These are phyloP conservation scores for Clonostachys chloroleuca DNA, from an alignment of 2,329 filamentous ascomycete species.

Conservation along the genomic window DNA sequence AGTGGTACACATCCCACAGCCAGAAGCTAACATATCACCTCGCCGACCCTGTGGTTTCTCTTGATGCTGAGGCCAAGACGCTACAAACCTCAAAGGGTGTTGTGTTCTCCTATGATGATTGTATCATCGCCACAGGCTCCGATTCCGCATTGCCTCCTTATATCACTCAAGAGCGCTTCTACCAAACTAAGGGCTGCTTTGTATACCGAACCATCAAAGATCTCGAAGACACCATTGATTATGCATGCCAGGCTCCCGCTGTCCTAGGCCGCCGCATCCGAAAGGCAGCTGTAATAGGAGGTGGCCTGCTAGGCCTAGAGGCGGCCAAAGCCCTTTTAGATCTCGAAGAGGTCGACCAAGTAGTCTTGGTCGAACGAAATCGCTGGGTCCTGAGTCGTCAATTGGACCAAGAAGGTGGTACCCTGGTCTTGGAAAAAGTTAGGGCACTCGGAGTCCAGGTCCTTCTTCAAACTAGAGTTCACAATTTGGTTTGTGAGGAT, in stretches of 20 bases:
- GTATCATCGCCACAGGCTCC: conserved; percentile 83
- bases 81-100: conserved; percentile 60
- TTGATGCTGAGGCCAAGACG: conserved; percentile 58
- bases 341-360: conserved; percentile 65
- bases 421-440: conserved; percentile 79
- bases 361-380: conserved; percentile 79
- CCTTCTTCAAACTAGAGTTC: conserved; percentile 70
- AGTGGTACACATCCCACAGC: conserved; percentile 49
- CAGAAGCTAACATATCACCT: neutral
- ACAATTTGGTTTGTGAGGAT: conserved; percentile 62
- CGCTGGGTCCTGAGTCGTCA: conserved; percentile 80
- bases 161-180: conserved; percentile 46
- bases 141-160: conserved; percentile 45
- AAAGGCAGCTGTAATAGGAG: conserved; percentile 68
- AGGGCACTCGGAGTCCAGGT: conserved; percentile 75
- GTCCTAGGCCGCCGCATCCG: conserved; percentile 45
- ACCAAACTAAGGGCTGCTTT: conserved; percentile 80
- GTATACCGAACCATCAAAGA: conserved; percentile 87
- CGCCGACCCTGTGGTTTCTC: conserved; percentile 23
- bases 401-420: conserved; percentile 75
- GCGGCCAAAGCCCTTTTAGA: conserved; percentile 92
- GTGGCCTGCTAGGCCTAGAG: conserved; percentile 80
- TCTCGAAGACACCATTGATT: conserved; percentile 29
- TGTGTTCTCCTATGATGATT: conserved; percentile 69
- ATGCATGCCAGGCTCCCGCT: neutral